Evolutionary conservation across 1,139 yeast species (phyloP).

Genomic region (Debaryomyces sp.): DNA sequence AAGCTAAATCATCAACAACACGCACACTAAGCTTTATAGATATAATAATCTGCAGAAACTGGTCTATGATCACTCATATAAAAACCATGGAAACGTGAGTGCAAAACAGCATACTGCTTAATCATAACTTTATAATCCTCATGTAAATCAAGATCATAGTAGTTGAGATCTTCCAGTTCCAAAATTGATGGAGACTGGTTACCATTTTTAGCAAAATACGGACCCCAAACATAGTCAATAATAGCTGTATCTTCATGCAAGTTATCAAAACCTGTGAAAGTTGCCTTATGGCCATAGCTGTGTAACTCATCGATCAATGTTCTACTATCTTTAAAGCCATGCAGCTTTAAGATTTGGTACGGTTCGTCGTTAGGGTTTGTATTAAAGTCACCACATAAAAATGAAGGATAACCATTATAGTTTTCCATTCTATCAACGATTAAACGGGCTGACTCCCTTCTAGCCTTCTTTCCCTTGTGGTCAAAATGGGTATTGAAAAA

Average conservation of each 20-base stretch:
- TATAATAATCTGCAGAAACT: constrained; percentile 35
- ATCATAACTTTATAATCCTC: constrained; percentile 18
- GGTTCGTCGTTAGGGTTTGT: constrained; percentile 56
- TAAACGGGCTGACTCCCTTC: constrained; percentile 50
- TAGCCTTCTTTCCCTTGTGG: constrained; percentile 51
- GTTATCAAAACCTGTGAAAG: constrained; percentile 51
- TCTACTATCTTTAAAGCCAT: constrained; percentile 39
- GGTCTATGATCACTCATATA: constrained; percentile 55
- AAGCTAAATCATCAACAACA: not conserved
- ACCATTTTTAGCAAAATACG: constrained; percentile 19
- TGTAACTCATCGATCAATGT: constrained; percentile 19
- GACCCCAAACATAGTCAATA: constrained; percentile 54
- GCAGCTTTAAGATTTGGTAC: constrained; percentile 38
- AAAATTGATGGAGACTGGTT: constrained; percentile 4
- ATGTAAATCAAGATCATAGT: constrained; percentile 14
- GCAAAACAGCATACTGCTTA: constrained; percentile 43
- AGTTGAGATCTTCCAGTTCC: constrained; percentile 11
- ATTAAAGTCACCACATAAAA: constrained; percentile 56
- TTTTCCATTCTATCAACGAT: constrained; percentile 44
- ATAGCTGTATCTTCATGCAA: constrained; percentile 28
- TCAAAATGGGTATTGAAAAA: constrained; percentile 63
- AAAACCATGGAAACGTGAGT: constrained; percentile 40
- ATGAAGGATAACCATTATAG: constrained; percentile 43
- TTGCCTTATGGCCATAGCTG: constrained; percentile 43
- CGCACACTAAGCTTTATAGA: not conserved